phyloP scores from a whole-genome alignment of 208 protist genomes.

The Crithidia fasciculata region DNA sequence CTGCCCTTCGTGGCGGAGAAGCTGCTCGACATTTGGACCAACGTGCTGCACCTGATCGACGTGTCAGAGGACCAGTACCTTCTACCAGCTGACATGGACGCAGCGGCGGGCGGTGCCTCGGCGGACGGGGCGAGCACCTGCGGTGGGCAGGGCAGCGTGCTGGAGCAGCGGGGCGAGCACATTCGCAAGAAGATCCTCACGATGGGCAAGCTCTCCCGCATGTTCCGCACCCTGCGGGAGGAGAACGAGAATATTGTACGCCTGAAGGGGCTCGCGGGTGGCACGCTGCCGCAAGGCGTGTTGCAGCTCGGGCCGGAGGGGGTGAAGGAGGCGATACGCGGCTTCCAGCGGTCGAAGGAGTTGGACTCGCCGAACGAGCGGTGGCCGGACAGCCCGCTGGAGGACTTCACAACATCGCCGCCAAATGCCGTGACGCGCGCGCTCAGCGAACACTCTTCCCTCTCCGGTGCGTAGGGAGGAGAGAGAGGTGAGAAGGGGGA shows the following conservation, averaged over 20 bases:
- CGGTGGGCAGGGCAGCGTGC: not conserved
- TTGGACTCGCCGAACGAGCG: slow-evolving; percentile 75
- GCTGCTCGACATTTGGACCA: slow-evolving; percentile 87
- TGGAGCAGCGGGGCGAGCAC: slow-evolving; percentile 43
- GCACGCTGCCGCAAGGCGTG: slow-evolving; percentile 64
- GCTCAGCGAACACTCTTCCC: slow-evolving; percentile 17
- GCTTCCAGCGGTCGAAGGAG: slow-evolving; percentile 69
- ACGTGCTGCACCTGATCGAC: slow-evolving; percentile 79
- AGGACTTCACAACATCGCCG: slow-evolving; percentile 3
- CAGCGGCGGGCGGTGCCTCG: not conserved
- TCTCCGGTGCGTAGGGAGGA: not conserved
- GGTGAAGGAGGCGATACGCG: slow-evolving; percentile 56
- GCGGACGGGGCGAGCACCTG: not conserved
- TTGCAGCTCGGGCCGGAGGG: slow-evolving; percentile 57
- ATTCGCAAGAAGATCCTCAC: slow-evolving; percentile 73
- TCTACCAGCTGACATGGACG: not conserved
- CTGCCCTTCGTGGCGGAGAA: slow-evolving; percentile 97
- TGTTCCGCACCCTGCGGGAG: slow-evolving; percentile 64
- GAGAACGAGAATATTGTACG: slow-evolving; percentile 64
- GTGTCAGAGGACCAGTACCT: slow-evolving; percentile 55
- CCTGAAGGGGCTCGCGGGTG: slow-evolving; percentile 74
- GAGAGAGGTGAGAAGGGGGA: no score
- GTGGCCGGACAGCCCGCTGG: slow-evolving; percentile 47
- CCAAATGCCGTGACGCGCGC: slow-evolving; percentile 24
- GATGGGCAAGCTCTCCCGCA: slow-evolving; percentile 54